A percentile compares a stretch with the other conserved stretches of the same genome.
phyloP scores from a whole-genome alignment of 2,329 filamentous ascomycete species.

The Clarireedia paspali region DNA sequence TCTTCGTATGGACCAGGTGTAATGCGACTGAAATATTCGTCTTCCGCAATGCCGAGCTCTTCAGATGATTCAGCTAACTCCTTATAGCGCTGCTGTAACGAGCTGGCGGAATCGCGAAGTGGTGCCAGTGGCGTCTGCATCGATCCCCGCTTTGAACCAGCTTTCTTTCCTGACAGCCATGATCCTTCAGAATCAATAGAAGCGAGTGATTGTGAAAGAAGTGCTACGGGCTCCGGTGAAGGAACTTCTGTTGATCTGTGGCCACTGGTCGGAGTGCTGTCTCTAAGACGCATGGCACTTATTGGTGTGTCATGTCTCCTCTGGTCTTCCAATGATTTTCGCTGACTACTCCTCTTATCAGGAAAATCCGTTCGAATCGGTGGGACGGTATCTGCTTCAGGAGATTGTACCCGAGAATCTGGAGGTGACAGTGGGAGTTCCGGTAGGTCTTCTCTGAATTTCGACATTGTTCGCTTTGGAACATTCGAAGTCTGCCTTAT shows the following conservation, averaged over 20 bases:
- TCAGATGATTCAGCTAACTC: constrained; percentile 56
- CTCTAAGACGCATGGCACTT: constrained; percentile 33
- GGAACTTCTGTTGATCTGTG: constrained; percentile 33
- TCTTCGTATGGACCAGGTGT: constrained; percentile 32
- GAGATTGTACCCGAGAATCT: constrained; percentile 72
- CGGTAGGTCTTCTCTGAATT: constrained; percentile 86
- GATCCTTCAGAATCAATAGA: constrained; percentile 94
- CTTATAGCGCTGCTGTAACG: constrained; percentile 37
- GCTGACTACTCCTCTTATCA: constrained; percentile 16
- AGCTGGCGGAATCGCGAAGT: constrained; percentile 34
- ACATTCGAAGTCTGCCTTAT: constrained; percentile 32
- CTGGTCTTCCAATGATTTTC: constrained; percentile 28
- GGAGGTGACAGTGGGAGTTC: constrained; percentile 82
- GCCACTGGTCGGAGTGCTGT: constrained; percentile 39
- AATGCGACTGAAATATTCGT: constrained; percentile 63
- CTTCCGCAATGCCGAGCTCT: constrained; percentile 57
- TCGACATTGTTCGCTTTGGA: constrained; percentile 77
- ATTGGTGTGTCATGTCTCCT: constrained; percentile 41
- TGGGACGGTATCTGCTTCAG: constrained; percentile 48
- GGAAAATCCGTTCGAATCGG: constrained; percentile 28
- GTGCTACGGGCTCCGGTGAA: constrained; percentile 45
- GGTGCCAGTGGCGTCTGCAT: constrained; percentile 35
- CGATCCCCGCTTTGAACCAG: constrained; percentile 40
- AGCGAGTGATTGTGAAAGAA: constrained; percentile 74
- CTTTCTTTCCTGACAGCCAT: constrained; percentile 75